phyloP scores from a whole-genome alignment of 495 filamentous ascomycete species.

The Aspergillus avenaceus region DNA sequence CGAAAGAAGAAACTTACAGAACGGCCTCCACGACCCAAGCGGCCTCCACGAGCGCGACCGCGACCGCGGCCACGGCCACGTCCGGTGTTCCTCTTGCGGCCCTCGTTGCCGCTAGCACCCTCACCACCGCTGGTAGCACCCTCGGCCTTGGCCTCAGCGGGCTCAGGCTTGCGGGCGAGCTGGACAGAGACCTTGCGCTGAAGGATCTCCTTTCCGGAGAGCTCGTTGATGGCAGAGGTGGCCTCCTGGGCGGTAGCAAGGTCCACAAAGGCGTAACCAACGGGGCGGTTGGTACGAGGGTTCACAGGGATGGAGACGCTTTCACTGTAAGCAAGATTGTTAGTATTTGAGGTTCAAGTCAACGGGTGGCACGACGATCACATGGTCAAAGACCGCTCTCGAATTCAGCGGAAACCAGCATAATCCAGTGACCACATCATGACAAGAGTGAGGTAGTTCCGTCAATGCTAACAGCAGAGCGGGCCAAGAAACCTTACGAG shows the following conservation, averaged over 20 bases:
- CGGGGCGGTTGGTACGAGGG: slow-evolving; percentile 94
- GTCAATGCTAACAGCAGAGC: not conserved
- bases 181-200: slow-evolving; percentile 99
- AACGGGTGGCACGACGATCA: not conserved
- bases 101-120: slow-evolving; percentile 65
- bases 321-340: slow-evolving; percentile 60
- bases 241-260: slow-evolving; percentile 91
- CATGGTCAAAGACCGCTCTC: too few relatives aligned
- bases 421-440: too few relatives aligned
- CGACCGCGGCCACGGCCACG: slow-evolving; percentile 73
- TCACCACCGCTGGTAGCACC: slow-evolving; percentile 61
- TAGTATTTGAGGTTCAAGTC: slow-evolving; percentile 4
- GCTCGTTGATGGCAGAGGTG: slow-evolving; percentile 85
- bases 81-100: slow-evolving; percentile 74
- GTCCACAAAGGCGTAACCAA: slow-evolving; percentile 98
- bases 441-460: too few relatives aligned
- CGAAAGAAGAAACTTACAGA: slow-evolving; percentile 54
- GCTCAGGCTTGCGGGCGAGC: slow-evolving; percentile 94
- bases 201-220: slow-evolving; percentile 94
- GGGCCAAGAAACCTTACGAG: not conserved
- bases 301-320: slow-evolving; percentile 98
- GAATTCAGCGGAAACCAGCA: too few relatives aligned
- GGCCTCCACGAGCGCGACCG: slow-evolving; percentile 65
- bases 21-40: slow-evolving; percentile 61
- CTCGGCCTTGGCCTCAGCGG: slow-evolving; percentile 71